Evolutionary conservation across 116 monocot genomes (phyloP), one percentile per base, ranked within the genome.

Genomic region (Trichopus zeylanicus): DNA sequence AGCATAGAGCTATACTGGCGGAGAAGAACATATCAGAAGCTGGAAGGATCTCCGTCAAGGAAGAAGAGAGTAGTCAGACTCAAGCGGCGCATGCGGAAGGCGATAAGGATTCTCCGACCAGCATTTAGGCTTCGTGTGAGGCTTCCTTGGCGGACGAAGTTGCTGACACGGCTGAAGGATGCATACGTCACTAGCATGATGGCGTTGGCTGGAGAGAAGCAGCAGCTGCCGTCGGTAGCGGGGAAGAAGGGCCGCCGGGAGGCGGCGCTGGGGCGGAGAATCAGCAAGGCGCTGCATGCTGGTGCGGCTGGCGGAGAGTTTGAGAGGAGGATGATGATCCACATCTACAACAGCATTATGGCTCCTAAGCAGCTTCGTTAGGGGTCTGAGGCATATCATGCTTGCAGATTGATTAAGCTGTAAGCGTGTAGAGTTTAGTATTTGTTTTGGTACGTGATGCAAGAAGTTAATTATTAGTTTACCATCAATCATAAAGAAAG

Each of bases 131-230:
- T 35, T 6, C 31, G 18, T 0, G n/a, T 34, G 25, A 55, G 23
- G 29, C 8, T 73, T 2, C 29, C 48, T 1, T 39, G 55, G 16
- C 60, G 59, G 53, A 31, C 30, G 60, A 73, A 32, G 29, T 25
- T 61, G 15, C 13, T 73, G 30, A 23, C 32, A 21, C 39, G 28
- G 53, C 53, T 73, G 19, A 66, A 61, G 38, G 61, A 73, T 21
- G 66, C 66, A n/a, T 73, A 73, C 31, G 20, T 73, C 10, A 37
- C 46, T 35, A 31, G 51, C 26, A 66, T 73, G 73, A 26, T 73
- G 54, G 49, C 23, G 8, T 24, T 49, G 9, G 49, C 49, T 7
- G 49, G 49, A 49, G 49, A 24, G 9, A 20, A 24, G 23, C 16
- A 24, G 21, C 0, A 23, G 63, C 5, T 26, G 3, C 8, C 26